Percentiles rank a stretch among this genome's conserved stretches.
These are phyloP conservation scores for Platismatia glauca DNA, from an alignment of 495 filamentous ascomycete genomes.

Conservation along the genomic window DNA sequence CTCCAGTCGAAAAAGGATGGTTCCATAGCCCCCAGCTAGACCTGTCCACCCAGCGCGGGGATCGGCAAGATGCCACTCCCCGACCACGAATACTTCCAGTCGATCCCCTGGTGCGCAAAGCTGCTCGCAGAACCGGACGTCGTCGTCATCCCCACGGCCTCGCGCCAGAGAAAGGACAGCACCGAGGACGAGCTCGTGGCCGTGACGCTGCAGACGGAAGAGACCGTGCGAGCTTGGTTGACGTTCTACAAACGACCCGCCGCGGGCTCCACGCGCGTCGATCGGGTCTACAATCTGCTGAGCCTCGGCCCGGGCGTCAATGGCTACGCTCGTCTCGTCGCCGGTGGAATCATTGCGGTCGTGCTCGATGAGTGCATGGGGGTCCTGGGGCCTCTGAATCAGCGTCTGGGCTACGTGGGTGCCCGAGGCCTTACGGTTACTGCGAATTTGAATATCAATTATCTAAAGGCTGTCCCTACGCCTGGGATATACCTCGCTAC, in stretches of 20 bases:
- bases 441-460: conserved; percentile 50
- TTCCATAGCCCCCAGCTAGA: too few relatives aligned
- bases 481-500: conserved; percentile 44
- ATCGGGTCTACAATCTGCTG: conserved; percentile 38
- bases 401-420: conserved; percentile 34
- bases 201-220: conserved; percentile 42
- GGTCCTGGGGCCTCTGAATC: conserved; percentile 31
- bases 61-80: neutral
- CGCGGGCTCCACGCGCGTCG: conserved; percentile 26
- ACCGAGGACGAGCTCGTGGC: conserved; percentile 49
- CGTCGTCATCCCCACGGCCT: conserved; percentile 31
- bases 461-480: conserved; percentile 44
- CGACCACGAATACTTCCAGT: conserved; percentile 31
- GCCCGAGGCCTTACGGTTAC: conserved; percentile 36
- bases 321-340: conserved; percentile 47
- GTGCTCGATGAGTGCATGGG: conserved; percentile 52
- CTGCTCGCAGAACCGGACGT: conserved; percentile 36
- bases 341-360: conserved; percentile 53
- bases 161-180: conserved; percentile 35
- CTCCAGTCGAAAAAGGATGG: too few relatives aligned
- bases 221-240: conserved; percentile 43
- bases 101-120: conserved; percentile 50
- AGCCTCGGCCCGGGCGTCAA: conserved; percentile 48
- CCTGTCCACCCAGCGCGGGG: neutral
- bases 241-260: conserved; percentile 35